These are phyloP conservation scores for Taphrina confusa DNA, from an alignment of 1,139 yeast species.

Conservation along the genomic window DNA sequence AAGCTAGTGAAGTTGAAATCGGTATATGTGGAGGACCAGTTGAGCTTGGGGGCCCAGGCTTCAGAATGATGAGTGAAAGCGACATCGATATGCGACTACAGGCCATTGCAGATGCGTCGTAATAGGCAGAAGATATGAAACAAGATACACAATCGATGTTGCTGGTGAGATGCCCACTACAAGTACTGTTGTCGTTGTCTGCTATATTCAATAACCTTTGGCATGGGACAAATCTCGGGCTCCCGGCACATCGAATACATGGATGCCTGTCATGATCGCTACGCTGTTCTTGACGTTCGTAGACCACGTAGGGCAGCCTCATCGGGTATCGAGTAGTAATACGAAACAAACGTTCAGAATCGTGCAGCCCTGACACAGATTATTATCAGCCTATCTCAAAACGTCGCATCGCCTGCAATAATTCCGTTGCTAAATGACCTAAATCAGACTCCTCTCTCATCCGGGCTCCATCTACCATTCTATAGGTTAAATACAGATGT, in stretches of 20 bases:
- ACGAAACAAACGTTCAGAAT: too few species aligned
- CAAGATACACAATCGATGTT: too few species aligned
- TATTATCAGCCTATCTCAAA: neutral
- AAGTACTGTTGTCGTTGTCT: too few species aligned
- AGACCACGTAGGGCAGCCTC: too few species aligned
- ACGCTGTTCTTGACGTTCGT: too few species aligned
- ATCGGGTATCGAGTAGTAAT: too few species aligned
- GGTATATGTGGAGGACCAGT: constrained; percentile 72
- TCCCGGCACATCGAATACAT: too few species aligned
- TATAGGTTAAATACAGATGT: constrained; percentile 3
- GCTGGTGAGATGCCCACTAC: too few species aligned
- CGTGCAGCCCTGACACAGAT: too few species aligned
- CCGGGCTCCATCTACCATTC: constrained; percentile 13
- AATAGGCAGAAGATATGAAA: constrained; percentile 39
- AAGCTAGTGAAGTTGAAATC: constrained; percentile 88
- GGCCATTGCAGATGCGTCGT: constrained; percentile 94
- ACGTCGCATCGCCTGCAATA: neutral
- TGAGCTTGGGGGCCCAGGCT: constrained; percentile 43
- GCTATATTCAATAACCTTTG: too few species aligned
- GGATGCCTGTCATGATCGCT: too few species aligned
- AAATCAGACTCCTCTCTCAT: constrained; percentile 13
- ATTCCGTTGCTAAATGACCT: neutral
- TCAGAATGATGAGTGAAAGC: constrained; percentile 71
- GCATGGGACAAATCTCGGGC: too few species aligned
- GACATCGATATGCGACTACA: constrained; percentile 93